These are phyloP conservation scores for Centaurea solstitialis DNA, from an alignment of 129 eudicot genomes.

Conservation along the genomic window DNA sequence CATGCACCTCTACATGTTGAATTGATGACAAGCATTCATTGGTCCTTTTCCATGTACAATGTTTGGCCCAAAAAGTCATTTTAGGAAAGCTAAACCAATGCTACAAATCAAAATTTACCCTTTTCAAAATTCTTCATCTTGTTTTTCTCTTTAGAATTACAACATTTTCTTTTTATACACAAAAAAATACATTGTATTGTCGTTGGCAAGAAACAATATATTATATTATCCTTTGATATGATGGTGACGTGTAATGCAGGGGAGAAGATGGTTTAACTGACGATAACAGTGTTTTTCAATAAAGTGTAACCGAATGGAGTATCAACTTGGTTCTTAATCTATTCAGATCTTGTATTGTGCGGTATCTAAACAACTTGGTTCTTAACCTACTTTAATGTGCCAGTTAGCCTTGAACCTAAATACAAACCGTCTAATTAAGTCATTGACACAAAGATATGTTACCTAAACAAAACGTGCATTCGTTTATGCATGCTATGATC, in stretches of 20 bases:
- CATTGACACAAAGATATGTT: background rate
- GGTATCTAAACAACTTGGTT: background rate
- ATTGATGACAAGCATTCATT: constrained; percentile 19
- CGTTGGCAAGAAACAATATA: background rate
- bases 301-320: background rate
- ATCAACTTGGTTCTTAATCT: background rate
- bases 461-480: background rate
- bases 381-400: background rate
- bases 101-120: constrained; percentile 1
- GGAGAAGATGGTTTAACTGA: no score
- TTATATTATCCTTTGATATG: background rate
- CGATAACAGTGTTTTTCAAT: background rate
- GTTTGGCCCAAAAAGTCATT: constrained; percentile 12
- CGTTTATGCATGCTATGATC: no score
- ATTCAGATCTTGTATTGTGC: background rate
- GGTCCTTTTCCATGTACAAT: constrained; percentile 18
- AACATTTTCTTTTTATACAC: background rate
- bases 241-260: background rate
- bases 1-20: constrained; percentile 9
- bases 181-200: background rate
- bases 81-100: constrained; percentile 8
- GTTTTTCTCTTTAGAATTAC: background rate
- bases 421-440: background rate
- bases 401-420: background rate
- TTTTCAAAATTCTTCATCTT: background rate